Evolutionary conservation across 1,284 basidiomycete species (phyloP).

Genomic region (Omphalotus olearius): DNA sequence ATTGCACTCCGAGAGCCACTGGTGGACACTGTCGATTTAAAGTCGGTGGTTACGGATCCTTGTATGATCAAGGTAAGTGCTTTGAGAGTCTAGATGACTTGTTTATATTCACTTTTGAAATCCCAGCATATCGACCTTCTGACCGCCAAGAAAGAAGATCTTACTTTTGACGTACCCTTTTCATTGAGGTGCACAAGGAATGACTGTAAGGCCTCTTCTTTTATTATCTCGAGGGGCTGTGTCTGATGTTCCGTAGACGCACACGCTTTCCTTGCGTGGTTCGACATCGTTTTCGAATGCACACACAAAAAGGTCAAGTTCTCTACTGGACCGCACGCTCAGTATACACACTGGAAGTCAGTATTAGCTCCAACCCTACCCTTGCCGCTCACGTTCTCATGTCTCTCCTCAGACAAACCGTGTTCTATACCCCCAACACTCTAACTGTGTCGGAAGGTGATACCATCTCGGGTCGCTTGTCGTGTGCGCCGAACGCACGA

Average conservation of each 20-base stretch:
- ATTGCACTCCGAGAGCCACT: slow-evolving; percentile 96
- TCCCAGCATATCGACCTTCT: slow-evolving; percentile 82
- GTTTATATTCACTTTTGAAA: not conserved
- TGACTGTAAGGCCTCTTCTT: slow-evolving; percentile 66
- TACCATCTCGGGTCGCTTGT: slow-evolving; percentile 64
- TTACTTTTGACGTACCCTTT: slow-evolving; percentile 84
- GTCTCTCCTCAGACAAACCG: slow-evolving; percentile 69
- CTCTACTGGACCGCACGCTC: slow-evolving; percentile 93
- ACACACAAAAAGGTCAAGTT: slow-evolving; percentile 97
- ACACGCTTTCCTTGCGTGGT: slow-evolving; percentile 99
- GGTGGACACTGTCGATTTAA: slow-evolving; percentile 96
- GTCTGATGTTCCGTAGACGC: slow-evolving; percentile 54
- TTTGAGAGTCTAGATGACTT: not conserved
- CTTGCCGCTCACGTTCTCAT: not conserved
- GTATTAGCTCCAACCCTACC: slow-evolving; percentile 26
- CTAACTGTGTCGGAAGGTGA: slow-evolving; percentile 66
- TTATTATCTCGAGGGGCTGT: slow-evolving; percentile 7
- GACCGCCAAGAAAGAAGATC: slow-evolving; percentile 94
- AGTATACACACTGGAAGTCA: slow-evolving; percentile 97
- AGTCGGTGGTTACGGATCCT: slow-evolving; percentile 88
- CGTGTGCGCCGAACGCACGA: slow-evolving; percentile 82
- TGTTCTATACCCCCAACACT: slow-evolving; percentile 90
- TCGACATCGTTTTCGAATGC: slow-evolving; percentile 94
- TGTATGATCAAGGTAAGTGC: slow-evolving; percentile 73
- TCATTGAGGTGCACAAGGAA: slow-evolving; percentile 81